A percentile compares a stretch with the other conserved stretches of the same genome.
Conservation (phyloP, 306 rosid species). For the Castanopsis chinensis region DNA sequence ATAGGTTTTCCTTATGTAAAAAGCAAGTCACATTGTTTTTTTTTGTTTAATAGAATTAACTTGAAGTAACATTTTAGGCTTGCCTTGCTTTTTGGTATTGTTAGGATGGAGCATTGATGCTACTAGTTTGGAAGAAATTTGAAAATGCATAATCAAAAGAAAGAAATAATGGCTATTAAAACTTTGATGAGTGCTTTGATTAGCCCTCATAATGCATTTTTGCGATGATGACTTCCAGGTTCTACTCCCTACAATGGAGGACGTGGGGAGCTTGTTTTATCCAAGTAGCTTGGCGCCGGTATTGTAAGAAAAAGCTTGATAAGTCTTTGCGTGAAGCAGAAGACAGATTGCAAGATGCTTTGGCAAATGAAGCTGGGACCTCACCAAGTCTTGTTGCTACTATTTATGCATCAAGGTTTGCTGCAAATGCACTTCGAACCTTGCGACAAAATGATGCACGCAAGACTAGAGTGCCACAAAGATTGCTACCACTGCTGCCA, state of each 20-base stretch:
- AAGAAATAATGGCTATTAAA: neutral
- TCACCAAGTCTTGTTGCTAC: conserved; percentile 41
- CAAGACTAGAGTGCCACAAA: conserved; percentile 8
- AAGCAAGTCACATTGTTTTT: too few species aligned
- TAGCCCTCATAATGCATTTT: neutral
- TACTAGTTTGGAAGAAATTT: too few species aligned
- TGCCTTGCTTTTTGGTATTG: too few species aligned
- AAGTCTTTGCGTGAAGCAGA: conserved; percentile 33
- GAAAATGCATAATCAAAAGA: neutral
- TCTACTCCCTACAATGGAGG: conserved; percentile 79
- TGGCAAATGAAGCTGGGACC: conserved; percentile 31
- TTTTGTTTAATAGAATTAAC: too few species aligned
- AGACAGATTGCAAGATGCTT: conserved; percentile 40
- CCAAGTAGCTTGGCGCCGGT: conserved; percentile 74
- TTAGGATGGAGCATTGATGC: too few species aligned
- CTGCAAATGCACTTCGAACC: conserved; percentile 36
- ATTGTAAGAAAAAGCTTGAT: conserved; percentile 50
- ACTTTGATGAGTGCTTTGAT: neutral
- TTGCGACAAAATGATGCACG: conserved; percentile 17
- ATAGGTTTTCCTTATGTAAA: too few species aligned
- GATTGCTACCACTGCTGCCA: conserved; percentile 34
- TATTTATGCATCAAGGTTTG: conserved; percentile 45
- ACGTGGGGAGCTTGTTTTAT: conserved; percentile 70
- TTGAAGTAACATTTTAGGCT: too few species aligned
- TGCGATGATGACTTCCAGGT: conserved; percentile 33